phyloP scores from a whole-genome alignment of 228 moss, liverwort and hornwort species.

The Sphagnum magellanicum region DNA sequence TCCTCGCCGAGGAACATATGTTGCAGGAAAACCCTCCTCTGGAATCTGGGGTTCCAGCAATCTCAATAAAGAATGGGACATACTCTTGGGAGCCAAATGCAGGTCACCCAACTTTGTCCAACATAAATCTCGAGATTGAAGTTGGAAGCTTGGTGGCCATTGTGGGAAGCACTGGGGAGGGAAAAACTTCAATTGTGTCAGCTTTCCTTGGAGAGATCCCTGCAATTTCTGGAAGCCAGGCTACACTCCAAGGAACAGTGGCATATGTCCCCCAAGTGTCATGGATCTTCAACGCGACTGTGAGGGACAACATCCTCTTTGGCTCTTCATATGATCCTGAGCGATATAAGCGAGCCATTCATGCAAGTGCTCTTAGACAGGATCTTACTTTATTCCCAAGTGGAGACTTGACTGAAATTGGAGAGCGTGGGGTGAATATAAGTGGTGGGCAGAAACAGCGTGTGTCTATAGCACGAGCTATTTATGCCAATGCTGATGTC shows the following conservation, averaged over 20 bases:
- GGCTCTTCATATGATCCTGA: conserved; percentile 46
- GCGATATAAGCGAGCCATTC: conserved; percentile 41
- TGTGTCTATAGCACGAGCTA: conserved; percentile 65
- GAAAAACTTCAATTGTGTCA: conserved; percentile 63
- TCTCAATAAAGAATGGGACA: conserved; percentile 49
- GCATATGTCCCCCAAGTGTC: conserved; percentile 72
- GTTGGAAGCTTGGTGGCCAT: conserved; percentile 51
- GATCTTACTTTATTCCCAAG: conserved; percentile 54
- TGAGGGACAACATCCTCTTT: conserved; percentile 56
- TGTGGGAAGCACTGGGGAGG: conserved; percentile 72
- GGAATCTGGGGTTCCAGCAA: conserved; percentile 37
- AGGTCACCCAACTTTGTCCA: conserved; percentile 35
- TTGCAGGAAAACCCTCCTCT: conserved; percentile 47
- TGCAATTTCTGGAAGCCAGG: conserved; percentile 37
- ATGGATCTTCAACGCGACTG: conserved; percentile 71
- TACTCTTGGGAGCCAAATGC: conserved; percentile 51
- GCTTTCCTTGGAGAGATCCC: conserved; percentile 69
- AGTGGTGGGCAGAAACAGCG: conserved; percentile 78
- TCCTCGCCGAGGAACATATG: conserved; percentile 60
- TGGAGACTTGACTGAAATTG: conserved; percentile 72
- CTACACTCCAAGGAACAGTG: conserved; percentile 42
- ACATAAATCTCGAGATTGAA: conserved; percentile 43
- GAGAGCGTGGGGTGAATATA: conserved; percentile 75
- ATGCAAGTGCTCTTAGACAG: conserved; percentile 50
- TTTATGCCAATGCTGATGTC: conserved; percentile 61